Evolutionary conservation across 2,329 filamentous ascomycete genomes (phyloP), one percentile per base, ranked within the genome.

Genomic region (Reticulascus tulasneorum): DNA sequence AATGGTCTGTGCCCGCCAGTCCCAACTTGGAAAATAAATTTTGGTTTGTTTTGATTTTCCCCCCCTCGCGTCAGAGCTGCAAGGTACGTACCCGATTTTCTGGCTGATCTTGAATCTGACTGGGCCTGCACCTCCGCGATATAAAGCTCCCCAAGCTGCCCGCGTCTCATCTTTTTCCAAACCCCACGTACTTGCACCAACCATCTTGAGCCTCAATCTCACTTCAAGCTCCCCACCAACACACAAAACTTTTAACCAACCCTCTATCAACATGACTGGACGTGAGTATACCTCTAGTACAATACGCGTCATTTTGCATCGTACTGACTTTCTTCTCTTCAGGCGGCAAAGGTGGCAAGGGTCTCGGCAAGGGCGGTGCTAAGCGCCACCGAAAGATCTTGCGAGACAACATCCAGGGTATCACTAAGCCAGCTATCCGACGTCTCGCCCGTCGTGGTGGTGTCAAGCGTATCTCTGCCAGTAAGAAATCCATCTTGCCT

Each of bases 381-480:
- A 97, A 96, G 86, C 90, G 90, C 71, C 90, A 96, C 75, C 84
- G 91, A 62, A 96, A 96, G 86, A 96, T 96, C 77, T 80, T 96
- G 69, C 88, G 90, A 73, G 90, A 95, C 85, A 96, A 95, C 85
- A 96, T 96, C 65, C 90, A 96, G 77, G 90, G 90, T 73, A 96
- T 96, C 66, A 96, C 90, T 62, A 96, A 96, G 85, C 90, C 90
- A 58, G 90, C 90, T 59, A 96, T 96, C 72, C 85, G 90, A 62
- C 90, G 90, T 94, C 89, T 96, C 66, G 90, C 90, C 52, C 90
- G 90, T 73, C 89, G 90, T 93, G 90, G 90, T 71, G 90, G 90
- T 90, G 90, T 96, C 79, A 96, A 96, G 87, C 90, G 90, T 94
- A 96, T 96, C 61, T 95, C 89, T 60, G 90, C 90, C 66, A 94